Conservation (phyloP, 495 filamentous ascomycete genomes). For the Neurospora sp. region DNA sequence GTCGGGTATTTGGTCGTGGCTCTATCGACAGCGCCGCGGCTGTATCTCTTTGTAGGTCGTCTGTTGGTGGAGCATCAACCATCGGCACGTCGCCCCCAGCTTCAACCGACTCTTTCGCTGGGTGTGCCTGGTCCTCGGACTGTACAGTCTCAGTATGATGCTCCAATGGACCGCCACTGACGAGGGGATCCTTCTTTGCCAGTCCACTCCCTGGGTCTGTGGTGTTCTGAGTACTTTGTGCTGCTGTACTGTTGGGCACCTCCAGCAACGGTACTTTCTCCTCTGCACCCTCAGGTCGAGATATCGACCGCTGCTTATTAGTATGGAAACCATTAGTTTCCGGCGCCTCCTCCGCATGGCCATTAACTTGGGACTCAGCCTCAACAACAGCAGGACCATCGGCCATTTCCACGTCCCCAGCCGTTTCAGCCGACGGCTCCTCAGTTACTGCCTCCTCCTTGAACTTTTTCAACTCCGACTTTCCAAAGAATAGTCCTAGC, state of each 20-base stretch:
- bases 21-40: slow-evolving; percentile 16
- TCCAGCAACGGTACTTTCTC: background rate
- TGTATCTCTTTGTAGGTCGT: background rate
- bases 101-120: slow-evolving; percentile 26
- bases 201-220: background rate
- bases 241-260: background rate
- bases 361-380: slow-evolving; percentile 11
- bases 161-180: background rate
- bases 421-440: background rate
- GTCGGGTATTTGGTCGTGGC: slow-evolving; percentile 10
- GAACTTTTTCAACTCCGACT: slow-evolving; percentile 36
- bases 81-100: slow-evolving; percentile 38
- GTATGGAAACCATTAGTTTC: background rate
- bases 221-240: background rate
- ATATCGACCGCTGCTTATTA: background rate
- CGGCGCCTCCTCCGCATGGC: background rate
- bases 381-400: slow-evolving; percentile 22
- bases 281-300: background rate
- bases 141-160: background rate
- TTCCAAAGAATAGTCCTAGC: slow-evolving; percentile 53
- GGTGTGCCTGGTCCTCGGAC: background rate
- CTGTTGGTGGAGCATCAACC: slow-evolving; percentile 23
- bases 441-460: slow-evolving; percentile 18
- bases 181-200: background rate
- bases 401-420: slow-evolving; percentile 21